A percentile compares a stretch with the other conserved stretches of the same genome.
Conservation (phyloP, 805 yeast genomes). For the Saccharomycopsis sp. region DNA sequence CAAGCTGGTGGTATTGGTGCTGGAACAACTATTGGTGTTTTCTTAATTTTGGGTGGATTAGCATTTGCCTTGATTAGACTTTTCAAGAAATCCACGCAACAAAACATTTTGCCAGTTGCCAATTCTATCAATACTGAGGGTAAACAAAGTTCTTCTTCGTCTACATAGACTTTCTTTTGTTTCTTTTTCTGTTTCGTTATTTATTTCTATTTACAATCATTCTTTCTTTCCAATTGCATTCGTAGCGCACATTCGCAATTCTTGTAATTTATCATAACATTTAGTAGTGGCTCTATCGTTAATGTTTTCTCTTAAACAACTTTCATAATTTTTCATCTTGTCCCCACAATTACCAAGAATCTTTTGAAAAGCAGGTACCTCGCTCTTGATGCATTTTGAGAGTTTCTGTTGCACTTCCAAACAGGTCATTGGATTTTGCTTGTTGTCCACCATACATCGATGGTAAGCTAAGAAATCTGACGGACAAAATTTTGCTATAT, state of each 20-base stretch:
- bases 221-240: conserved; percentile 24
- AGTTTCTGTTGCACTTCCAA: conserved; percentile 47
- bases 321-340: conserved; percentile 55
- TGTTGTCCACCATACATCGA: conserved; percentile 55
- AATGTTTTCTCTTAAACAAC: conserved; percentile 45
- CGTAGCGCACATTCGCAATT: conserved; percentile 60
- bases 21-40: conserved; percentile 38
- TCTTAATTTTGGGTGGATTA: conserved; percentile 31
- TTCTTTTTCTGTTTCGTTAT: conserved; percentile 1
- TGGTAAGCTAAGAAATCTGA: conserved; percentile 66
- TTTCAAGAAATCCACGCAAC: conserved; percentile 1
- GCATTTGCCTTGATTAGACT: conserved; percentile 27
- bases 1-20: conserved; percentile 49
- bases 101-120: background rate
- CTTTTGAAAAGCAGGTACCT: conserved; percentile 65
- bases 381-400: conserved; percentile 53
- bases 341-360: conserved; percentile 58
- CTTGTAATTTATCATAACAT: conserved; percentile 47
- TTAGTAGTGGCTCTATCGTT: conserved; percentile 34
- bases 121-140: background rate
- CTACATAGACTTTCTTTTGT: background rate
- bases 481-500: conserved; percentile 71
- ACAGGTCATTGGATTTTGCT: conserved; percentile 40
- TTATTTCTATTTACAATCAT: background rate
- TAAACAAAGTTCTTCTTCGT: background rate